phyloP scores from a whole-genome alignment of 2,329 filamentous ascomycete genomes.

The Fonsecaea pedrosoi region DNA sequence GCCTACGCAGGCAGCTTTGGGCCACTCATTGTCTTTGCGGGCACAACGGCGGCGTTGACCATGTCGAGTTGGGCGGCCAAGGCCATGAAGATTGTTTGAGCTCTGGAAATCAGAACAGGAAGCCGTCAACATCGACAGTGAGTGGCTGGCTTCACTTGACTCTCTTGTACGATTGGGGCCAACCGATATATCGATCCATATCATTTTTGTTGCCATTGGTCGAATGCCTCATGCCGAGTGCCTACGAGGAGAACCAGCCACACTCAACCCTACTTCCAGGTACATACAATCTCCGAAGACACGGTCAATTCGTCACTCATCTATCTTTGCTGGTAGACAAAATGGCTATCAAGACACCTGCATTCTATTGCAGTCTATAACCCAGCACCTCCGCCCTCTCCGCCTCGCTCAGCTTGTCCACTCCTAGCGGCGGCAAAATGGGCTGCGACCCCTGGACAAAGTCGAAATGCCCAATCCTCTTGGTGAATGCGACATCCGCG shows the following conservation, averaged over 20 bases:
- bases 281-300: no score
- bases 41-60: constrained; percentile 45
- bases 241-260: not conserved
- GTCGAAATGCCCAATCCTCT: constrained; percentile 29
- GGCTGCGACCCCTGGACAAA: constrained; percentile 25
- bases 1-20: constrained; percentile 14
- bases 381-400: constrained; percentile 24
- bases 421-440: constrained; percentile 17
- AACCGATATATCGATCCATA: not conserved
- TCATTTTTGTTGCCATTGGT: not conserved
- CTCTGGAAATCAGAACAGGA: not conserved
- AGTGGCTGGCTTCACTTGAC: not conserved
- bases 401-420: constrained; percentile 18
- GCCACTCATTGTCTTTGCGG: constrained; percentile 51
- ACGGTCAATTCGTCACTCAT: constrained; percentile 39
- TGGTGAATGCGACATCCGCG: constrained; percentile 27
- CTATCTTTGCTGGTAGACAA: constrained; percentile 45
- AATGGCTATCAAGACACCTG: constrained; percentile 17
- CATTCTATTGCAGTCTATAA: not conserved
- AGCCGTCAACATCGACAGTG: no score
- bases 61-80: constrained; percentile 16
- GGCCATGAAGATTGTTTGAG: constrained; percentile 22
- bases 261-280: not conserved
- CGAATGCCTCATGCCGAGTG: not conserved
- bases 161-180: not conserved